phyloP scores from a whole-genome alignment of 306 rosid species.

The Elaeagnus macrophylla region DNA sequence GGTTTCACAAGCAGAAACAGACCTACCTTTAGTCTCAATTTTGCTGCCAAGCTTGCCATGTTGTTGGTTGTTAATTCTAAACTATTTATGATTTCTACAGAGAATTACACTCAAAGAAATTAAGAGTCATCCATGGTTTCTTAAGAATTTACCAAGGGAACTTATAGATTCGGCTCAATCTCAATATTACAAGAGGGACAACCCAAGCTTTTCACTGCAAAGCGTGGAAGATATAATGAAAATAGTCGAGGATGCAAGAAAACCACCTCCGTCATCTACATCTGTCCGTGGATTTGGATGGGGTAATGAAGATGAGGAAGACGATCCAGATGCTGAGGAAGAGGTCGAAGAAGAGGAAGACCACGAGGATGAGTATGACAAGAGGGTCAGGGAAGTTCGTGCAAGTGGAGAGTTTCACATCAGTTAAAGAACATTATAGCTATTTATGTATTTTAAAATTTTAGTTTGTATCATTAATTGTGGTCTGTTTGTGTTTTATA shows the following conservation, averaged over 20 bases:
- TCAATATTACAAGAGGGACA: constrained; percentile 50
- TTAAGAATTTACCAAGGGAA: constrained; percentile 79
- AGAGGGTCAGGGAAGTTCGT: constrained; percentile 59
- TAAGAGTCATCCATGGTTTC: constrained; percentile 75
- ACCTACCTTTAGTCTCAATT: not conserved
- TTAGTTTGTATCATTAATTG: too few relatives aligned
- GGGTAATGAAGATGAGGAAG: constrained; percentile 47
- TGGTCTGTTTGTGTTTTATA: too few relatives aligned
- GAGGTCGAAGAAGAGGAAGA: constrained; percentile 42
- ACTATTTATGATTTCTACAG: constrained; percentile 26
- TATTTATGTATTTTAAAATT: too few relatives aligned
- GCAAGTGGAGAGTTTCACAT: constrained; percentile 62
- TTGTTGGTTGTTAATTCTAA: not conserved
- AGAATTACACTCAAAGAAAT: constrained; percentile 65
- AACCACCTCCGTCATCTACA: constrained; percentile 47
- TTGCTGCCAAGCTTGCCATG: not conserved
- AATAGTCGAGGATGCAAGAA: constrained; percentile 71
- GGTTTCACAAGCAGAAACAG: not conserved
- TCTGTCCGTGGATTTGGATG: constrained; percentile 48
- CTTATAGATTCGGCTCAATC: constrained; percentile 65
- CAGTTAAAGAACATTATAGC: constrained; percentile 26
- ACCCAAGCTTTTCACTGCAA: constrained; percentile 56
- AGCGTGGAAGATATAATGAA: constrained; percentile 60
- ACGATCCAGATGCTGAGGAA: constrained; percentile 25
- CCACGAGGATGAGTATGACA: constrained; percentile 61